phyloP scores from a whole-genome alignment of 495 filamentous ascomycete genomes.

The Lichina pygmaea region DNA sequence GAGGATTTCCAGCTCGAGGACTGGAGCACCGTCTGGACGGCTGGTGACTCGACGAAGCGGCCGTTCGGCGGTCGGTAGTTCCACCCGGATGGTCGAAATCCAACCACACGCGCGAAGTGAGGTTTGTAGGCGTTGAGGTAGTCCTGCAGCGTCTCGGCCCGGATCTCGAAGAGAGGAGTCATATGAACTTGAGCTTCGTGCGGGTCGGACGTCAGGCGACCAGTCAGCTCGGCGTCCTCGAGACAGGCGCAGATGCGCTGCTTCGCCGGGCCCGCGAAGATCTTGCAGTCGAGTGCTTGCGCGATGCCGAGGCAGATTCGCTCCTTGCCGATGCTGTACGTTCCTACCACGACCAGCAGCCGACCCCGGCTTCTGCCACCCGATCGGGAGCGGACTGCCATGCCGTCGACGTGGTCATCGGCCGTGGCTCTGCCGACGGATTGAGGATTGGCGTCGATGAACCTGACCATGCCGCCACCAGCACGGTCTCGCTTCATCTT shows the following conservation, averaged over 20 bases:
- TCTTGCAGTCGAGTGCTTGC: constrained; percentile 61
- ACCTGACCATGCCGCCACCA: constrained; percentile 33
- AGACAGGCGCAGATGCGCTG: constrained; percentile 60
- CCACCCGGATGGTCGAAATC: constrained; percentile 80
- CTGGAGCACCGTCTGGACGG: constrained; percentile 42
- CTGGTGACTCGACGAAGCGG: constrained; percentile 32
- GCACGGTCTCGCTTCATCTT: constrained; percentile 20
- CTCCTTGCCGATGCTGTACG: constrained; percentile 96
- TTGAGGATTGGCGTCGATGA: constrained; percentile 16
- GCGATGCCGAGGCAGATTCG: constrained; percentile 84
- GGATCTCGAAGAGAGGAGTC: constrained; percentile 81
- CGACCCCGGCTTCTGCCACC: constrained; percentile 18
- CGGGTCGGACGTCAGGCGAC: constrained; percentile 53
- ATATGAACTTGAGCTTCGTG: constrained; percentile 85
- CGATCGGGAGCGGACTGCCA: constrained; percentile 7
- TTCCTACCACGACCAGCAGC: constrained; percentile 79
- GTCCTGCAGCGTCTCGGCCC: constrained; percentile 60
- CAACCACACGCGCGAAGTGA: constrained; percentile 65
- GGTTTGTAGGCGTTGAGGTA: constrained; percentile 57
- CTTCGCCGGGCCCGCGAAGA: constrained; percentile 64
- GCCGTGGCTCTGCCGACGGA: not conserved
- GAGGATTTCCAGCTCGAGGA: constrained; percentile 42
- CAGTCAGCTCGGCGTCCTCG: constrained; percentile 57
- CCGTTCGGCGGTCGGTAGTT: constrained; percentile 50
- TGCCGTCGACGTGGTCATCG: constrained; percentile 9